Percentiles rank a stretch among this genome's conserved stretches.
Conservation (phyloP, 2,329 filamentous ascomycete species). For the Fonsecaea monophora region DNA sequence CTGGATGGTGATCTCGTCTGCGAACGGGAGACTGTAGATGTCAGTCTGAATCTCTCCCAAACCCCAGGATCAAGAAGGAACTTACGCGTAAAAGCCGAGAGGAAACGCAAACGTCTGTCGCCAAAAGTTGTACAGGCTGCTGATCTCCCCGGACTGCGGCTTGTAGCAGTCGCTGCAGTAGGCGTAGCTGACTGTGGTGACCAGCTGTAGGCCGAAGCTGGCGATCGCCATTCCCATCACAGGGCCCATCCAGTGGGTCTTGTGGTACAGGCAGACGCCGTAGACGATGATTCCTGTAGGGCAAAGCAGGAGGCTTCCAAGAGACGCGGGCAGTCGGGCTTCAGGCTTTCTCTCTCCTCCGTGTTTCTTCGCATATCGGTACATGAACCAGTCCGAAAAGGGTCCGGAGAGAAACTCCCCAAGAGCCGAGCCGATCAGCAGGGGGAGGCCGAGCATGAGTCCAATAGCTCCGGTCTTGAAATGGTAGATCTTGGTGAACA, state of each 20-base stretch:
- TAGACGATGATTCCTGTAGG: slow-evolving; percentile 15
- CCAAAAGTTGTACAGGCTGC: slow-evolving; percentile 12
- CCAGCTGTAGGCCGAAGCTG: slow-evolving; percentile 16
- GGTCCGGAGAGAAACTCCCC: slow-evolving; percentile 32
- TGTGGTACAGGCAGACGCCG: slow-evolving; percentile 12
- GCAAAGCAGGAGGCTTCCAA: not conserved
- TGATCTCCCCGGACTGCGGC: slow-evolving; percentile 13
- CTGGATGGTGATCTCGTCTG: slow-evolving; percentile 11
- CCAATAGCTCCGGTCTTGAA: slow-evolving; percentile 1
- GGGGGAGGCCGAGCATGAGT: slow-evolving; percentile 8
- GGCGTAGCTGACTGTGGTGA: slow-evolving; percentile 15
- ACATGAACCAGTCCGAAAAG: slow-evolving; percentile 35
- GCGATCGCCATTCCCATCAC: slow-evolving; percentile 16
- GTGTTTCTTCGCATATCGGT: slow-evolving; percentile 29
- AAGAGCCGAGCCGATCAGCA: slow-evolving; percentile 3
- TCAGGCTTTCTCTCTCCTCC: slow-evolving; percentile 37
- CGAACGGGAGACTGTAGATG: slow-evolving; percentile 12
- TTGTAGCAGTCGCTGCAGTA: slow-evolving; percentile 22
- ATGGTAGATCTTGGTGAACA: slow-evolving; percentile 3
- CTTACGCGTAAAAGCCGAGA: not conserved
- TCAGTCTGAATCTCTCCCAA: not conserved
- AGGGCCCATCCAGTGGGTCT: slow-evolving; percentile 14
- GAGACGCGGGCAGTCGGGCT: slow-evolving; percentile 19
- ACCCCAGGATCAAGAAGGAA: not conserved
- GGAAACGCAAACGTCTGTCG: slow-evolving; percentile 2